A percentile compares a stretch with the other conserved stretches of the same genome.
phyloP scores from a whole-genome alignment of 768 basidiomycete species.

The Leccinellum luteum region DNA sequence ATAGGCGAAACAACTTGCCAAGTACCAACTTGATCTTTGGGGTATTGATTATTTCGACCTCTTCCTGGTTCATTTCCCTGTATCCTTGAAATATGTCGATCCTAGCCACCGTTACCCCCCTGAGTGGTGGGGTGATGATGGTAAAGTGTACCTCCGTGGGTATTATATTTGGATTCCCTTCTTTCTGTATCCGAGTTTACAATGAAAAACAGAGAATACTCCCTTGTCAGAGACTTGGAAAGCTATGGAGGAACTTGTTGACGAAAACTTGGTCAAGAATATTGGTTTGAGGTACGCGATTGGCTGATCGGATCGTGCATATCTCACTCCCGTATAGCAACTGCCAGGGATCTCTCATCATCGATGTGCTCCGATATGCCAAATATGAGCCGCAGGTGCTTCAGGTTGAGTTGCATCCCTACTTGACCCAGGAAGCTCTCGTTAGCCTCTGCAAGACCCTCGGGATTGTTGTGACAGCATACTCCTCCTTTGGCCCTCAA shows the following conservation, averaged over 20 bases:
- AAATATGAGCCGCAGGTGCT: slow-evolving; percentile 56
- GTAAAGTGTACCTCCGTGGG: slow-evolving; percentile 62
- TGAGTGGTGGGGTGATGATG: slow-evolving; percentile 77
- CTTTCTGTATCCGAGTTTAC: background rate
- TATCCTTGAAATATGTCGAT: slow-evolving; percentile 79
- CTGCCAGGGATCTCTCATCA: slow-evolving; percentile 65
- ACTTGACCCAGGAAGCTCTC: slow-evolving; percentile 48
- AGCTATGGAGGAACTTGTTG: slow-evolving; percentile 77
- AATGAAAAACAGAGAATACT: slow-evolving; percentile 45
- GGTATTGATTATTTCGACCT: slow-evolving; percentile 83
- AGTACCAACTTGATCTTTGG: slow-evolving; percentile 75
- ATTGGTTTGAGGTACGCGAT: slow-evolving; percentile 67
- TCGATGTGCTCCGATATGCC: slow-evolving; percentile 79
- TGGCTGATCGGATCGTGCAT: background rate
- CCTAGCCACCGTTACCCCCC: slow-evolving; percentile 74
- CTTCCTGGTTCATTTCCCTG: slow-evolving; percentile 83
- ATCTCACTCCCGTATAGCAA: slow-evolving; percentile 47
- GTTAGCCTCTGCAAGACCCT: slow-evolving; percentile 42
- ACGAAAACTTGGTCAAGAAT: slow-evolving; percentile 67
- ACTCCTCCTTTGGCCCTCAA: slow-evolving; percentile 54
- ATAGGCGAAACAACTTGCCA: slow-evolving; percentile 53
- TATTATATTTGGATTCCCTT: slow-evolving; percentile 1
- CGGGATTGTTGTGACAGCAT: slow-evolving; percentile 52
- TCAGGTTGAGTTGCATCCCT: slow-evolving; percentile 61
- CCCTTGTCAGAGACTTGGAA: slow-evolving; percentile 82